Conservation (phyloP, 331 rosid genomes). For the Spiraea crenata region DNA sequence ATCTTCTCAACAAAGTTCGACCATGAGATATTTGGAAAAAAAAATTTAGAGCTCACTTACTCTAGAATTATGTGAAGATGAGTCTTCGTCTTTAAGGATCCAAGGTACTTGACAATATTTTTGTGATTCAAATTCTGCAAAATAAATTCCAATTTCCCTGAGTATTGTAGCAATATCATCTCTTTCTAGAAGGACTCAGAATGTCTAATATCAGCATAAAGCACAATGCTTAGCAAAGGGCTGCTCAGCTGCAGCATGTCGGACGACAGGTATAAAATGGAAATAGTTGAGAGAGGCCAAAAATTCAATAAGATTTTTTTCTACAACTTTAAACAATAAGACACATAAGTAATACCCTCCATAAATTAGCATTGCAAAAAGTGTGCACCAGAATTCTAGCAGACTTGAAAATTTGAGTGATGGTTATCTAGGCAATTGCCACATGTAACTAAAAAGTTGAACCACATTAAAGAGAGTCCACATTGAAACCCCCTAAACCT, state of each 20-base stretch:
- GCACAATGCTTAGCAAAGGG: conserved; percentile 9
- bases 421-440: background rate
- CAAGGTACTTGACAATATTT: conserved; percentile 98
- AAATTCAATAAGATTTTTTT: background rate
- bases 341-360: background rate
- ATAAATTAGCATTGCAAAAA: background rate
- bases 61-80: conserved; percentile 95
- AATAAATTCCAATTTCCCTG: conserved; percentile 17
- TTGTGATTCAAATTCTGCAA: conserved; percentile 97
- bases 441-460: background rate
- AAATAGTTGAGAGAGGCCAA: background rate
- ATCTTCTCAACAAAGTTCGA: conserved; percentile 15
- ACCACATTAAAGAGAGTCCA: background rate
- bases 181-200: conserved; percentile 9
- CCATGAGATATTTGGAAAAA: conserved; percentile 18
- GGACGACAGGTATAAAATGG: background rate
- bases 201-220: conserved; percentile 9
- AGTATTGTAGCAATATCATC: conserved; percentile 14
- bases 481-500: background rate
- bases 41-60: conserved; percentile 51
- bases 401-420: background rate
- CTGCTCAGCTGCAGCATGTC: conserved; percentile 14
- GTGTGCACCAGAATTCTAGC: background rate
- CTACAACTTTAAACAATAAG: background rate
- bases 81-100: conserved; percentile 92